Evolutionary conservation across 306 rosid species (phyloP), one percentile per base, ranked within the genome.

Genomic region (Oemleria cerasiformis): DNA sequence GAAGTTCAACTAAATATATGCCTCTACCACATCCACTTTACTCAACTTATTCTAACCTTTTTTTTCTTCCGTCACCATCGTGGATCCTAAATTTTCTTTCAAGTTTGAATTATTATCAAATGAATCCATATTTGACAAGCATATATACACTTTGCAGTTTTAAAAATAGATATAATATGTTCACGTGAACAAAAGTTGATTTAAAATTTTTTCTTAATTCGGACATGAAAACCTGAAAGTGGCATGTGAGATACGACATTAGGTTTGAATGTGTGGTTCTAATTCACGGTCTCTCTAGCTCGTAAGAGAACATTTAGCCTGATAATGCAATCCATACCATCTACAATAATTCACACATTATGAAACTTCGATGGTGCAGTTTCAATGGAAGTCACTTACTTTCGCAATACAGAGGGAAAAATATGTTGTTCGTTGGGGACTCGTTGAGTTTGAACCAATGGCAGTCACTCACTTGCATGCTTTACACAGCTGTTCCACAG

Each of bases 371-470:
- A 57, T 50, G 59, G 9, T 64, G 69, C 65, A 84, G 87, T 55
- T 84, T 84, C 58, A 8, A 80, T 21, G 84, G 87, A 5, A 12
- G 25, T 66, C 66, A 57, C 40, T 61, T 84, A 34, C 43, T 84
- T 76, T 54, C 19, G 59, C 45, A 71, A 25, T 75, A 77, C 8
- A 77, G 38, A 53, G 82, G 84, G 42, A 77, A 74, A 64, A 77
- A 36, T 50, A 44, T 84, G 17, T 73, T 80, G 84, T 84, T 84
- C 42, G 75, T 84, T 2, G 84, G 87, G 58, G 84, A 84, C 62
- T 84, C 84, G 0, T 80, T 84, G 84, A 80, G 87, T 74, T 70
- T 84, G 73, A 84, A 84, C 42, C 87, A 84, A 7, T 84, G 87
- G 80, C 84, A 80, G 55, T 84, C 87, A 6, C 75, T 84, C 14